phyloP scores from a whole-genome alignment of 495 filamentous ascomycete species.

The Talaromyces liani region DNA sequence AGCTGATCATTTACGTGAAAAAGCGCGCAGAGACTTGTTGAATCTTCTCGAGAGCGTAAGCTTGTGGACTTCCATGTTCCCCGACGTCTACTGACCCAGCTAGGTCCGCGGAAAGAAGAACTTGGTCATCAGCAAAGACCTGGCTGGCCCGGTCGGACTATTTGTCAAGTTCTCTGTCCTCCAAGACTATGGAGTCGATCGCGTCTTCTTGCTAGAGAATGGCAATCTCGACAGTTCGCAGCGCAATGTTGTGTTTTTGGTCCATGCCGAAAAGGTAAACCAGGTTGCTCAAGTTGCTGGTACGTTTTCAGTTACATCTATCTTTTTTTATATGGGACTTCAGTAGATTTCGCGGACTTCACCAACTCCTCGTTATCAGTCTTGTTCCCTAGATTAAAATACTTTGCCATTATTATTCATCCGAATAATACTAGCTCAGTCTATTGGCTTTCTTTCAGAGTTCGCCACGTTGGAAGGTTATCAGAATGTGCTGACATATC shows the following conservation, averaged over 20 bases:
- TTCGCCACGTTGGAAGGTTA: conserved; percentile 33
- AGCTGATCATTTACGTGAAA: conserved; percentile 72
- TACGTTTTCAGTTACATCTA: conserved; percentile 49
- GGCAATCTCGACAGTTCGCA: conserved; percentile 87
- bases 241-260: conserved; percentile 90
- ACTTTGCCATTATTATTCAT: conserved; percentile 11
- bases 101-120: conserved; percentile 98
- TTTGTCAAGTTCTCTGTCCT: conserved; percentile 89
- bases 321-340: conserved; percentile 35
- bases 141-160: conserved; percentile 82
- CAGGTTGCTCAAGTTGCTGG: conserved; percentile 81
- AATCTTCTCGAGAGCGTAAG: conserved; percentile 87
- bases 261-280: conserved; percentile 76
- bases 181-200: conserved; percentile 93
- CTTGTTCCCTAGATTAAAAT: conserved; percentile 56
- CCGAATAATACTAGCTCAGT: conserved; percentile 30
- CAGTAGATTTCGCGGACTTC: conserved; percentile 56
- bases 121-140: conserved; percentile 81
- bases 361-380: conserved; percentile 56
- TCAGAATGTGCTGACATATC: conserved; percentile 53
- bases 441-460: conserved; percentile 34
- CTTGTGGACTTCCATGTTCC: conserved; percentile 17
- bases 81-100: conserved; percentile 22
- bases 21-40: conserved; percentile 77
- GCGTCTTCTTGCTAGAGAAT: conserved; percentile 91